A percentile compares a stretch with the other conserved stretches of the same genome.
phyloP scores from a whole-genome alignment of 352 stramenopile genomes.

The Globisporangium ultimum region DNA sequence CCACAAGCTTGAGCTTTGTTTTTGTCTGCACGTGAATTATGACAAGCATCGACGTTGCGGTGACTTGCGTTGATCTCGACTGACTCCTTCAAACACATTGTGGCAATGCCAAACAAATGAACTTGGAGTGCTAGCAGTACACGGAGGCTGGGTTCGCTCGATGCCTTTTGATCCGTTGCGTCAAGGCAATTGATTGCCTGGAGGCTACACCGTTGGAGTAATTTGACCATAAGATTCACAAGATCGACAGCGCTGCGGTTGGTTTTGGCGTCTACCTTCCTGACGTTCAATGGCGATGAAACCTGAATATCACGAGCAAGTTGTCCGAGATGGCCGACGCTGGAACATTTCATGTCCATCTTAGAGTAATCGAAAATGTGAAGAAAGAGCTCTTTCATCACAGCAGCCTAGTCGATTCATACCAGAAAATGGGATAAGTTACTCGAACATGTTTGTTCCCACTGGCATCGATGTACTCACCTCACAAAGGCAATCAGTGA shows the following conservation, averaged over 20 bases:
- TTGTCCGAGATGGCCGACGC: not conserved
- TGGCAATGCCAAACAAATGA: conserved; percentile 34
- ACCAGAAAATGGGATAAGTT: not conserved
- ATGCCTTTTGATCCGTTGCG: not conserved
- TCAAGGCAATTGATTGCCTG: conserved; percentile 12
- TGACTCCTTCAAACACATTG: not conserved
- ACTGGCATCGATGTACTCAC: not conserved
- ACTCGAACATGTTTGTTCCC: not conserved
- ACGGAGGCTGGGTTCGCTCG: conserved; percentile 17
- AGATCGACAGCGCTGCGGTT: conserved; percentile 1
- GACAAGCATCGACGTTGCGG: not conserved
- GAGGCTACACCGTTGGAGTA: conserved; percentile 10
- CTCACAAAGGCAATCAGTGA: conserved; percentile 21
- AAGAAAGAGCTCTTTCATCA: conserved; percentile 22
- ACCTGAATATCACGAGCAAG: not conserved
- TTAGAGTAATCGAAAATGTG: conserved; percentile 4
- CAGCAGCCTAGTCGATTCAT: conserved; percentile 11
- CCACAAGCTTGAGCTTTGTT: not conserved
- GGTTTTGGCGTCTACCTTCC: not conserved
- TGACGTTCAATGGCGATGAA: not conserved
- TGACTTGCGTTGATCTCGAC: not conserved
- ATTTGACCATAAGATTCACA: conserved; percentile 5
- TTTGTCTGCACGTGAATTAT: not conserved
- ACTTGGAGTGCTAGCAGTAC: conserved; percentile 37
- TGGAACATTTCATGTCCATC: not conserved